These are phyloP conservation scores for Chenopodium album DNA, from an alignment of 148 eudicot species.

Conservation along the genomic window DNA sequence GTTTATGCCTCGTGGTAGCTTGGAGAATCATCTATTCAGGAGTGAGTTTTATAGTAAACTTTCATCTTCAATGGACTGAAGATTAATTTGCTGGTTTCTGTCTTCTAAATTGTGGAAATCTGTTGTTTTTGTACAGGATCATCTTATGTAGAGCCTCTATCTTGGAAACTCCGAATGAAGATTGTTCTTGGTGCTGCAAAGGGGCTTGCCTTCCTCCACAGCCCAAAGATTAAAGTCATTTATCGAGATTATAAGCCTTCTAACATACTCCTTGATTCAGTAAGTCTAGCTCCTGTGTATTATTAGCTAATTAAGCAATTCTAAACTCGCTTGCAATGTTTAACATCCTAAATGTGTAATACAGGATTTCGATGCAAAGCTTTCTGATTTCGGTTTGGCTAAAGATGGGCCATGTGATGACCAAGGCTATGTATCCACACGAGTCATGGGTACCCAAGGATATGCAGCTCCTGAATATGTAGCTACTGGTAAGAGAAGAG, in stretches of 20 bases:
- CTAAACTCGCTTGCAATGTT: background rate
- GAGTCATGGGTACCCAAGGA: slow-evolving; percentile 67
- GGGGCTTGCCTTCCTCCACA: slow-evolving; percentile 85
- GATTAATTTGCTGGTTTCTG: background rate
- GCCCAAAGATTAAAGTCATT: slow-evolving; percentile 72
- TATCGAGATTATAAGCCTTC: slow-evolving; percentile 81
- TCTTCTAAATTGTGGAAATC: slow-evolving; percentile 10
- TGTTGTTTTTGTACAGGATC: slow-evolving; percentile 46
- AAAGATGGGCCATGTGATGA: slow-evolving; percentile 73
- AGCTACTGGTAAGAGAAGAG: slow-evolving; percentile 32
- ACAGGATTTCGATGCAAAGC: slow-evolving; percentile 74
- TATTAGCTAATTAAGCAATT: background rate
- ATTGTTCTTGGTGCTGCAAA: slow-evolving; percentile 85
- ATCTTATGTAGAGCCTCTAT: slow-evolving; percentile 58
- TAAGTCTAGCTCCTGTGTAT: slow-evolving; percentile 34
- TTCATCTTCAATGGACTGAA: background rate
- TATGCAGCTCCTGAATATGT: slow-evolving; percentile 46
- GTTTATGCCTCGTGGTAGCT: slow-evolving; percentile 85
- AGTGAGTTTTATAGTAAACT: slow-evolving; percentile 39
- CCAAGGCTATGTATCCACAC: slow-evolving; percentile 72
- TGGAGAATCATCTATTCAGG: slow-evolving; percentile 77
- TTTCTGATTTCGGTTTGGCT: slow-evolving; percentile 91
- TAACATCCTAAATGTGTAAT: background rate
- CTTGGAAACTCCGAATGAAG: slow-evolving; percentile 77
- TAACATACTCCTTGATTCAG: slow-evolving; percentile 81